Percentiles rank a stretch among this genome's conserved stretches.
phyloP scores from a whole-genome alignment of 129 eudicot species.

The Lactuca saligna region DNA sequence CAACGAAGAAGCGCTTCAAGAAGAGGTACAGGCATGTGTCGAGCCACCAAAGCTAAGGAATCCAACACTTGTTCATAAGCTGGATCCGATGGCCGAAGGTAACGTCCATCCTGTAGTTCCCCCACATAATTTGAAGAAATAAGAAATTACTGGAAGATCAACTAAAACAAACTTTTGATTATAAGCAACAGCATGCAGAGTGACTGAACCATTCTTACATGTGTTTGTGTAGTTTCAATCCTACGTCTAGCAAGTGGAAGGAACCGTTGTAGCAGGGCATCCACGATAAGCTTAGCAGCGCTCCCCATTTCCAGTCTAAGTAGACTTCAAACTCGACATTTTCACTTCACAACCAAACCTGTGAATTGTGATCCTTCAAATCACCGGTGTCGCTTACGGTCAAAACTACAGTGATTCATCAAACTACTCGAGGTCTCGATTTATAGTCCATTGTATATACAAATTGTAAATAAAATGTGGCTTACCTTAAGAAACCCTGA shows the following conservation, averaged over 20 bases:
- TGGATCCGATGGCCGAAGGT: constrained; percentile 76
- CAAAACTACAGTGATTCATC: constrained; percentile 15
- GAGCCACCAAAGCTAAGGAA: constrained; percentile 89
- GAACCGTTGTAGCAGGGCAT: constrained; percentile 84
- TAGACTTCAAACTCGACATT: constrained; percentile 1
- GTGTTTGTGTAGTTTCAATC: constrained; percentile 86
- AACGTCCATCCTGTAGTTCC: constrained; percentile 78
- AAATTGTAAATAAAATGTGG: constrained; percentile 12
- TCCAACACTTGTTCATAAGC: constrained; percentile 92
- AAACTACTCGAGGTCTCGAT: neutral
- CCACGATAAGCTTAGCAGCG: constrained; percentile 80
- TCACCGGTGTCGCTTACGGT: neutral
- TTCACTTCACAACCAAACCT: constrained; percentile 13
- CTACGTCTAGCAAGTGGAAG: constrained; percentile 93
- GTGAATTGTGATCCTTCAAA: constrained; percentile 3
- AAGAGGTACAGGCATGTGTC: constrained; percentile 85
- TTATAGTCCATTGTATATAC: neutral
- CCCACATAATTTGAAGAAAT: constrained; percentile 4
- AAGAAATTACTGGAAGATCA: constrained; percentile 18
- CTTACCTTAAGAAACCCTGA: neutral
- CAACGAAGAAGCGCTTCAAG: constrained; percentile 85
- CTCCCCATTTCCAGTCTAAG: constrained; percentile 59
- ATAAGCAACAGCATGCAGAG: constrained; percentile 18
- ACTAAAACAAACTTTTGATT: neutral
- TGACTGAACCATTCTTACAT: constrained; percentile 35